Conservation (phyloP, 148 eudicot genomes). For the Pharnaceum exiguum region DNA sequence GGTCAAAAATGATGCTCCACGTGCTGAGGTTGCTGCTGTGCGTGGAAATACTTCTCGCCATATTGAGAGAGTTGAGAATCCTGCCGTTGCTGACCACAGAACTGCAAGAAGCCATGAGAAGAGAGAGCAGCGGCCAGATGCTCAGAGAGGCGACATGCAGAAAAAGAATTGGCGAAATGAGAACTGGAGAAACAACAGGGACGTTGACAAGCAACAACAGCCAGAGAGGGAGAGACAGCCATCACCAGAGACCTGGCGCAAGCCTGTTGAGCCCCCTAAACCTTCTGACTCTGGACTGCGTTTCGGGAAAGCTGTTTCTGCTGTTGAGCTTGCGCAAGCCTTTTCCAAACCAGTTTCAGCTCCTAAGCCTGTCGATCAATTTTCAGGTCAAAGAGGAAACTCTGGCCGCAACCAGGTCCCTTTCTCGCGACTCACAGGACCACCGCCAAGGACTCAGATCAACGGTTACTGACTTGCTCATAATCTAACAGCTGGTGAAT, state of each 20-base stretch:
- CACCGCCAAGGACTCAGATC: constrained; percentile 63
- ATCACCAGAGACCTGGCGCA: constrained; percentile 98
- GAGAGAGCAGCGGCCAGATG: constrained; percentile 44
- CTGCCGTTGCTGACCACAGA: constrained; percentile 41
- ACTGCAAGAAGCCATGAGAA: constrained; percentile 37
- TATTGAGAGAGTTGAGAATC: constrained; percentile 35
- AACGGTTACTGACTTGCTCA: constrained; percentile 56
- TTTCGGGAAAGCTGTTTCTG: constrained; percentile 79
- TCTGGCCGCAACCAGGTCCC: constrained; percentile 53
- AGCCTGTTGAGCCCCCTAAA: constrained; percentile 53
- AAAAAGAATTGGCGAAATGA: constrained; percentile 70
- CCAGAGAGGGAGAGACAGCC: constrained; percentile 62
- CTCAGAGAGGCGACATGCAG: constrained; percentile 47
- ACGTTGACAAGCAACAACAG: constrained; percentile 44
- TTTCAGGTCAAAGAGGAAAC: constrained; percentile 50
- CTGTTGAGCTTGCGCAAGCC: constrained; percentile 88
- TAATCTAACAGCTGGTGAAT: not conserved
- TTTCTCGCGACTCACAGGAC: constrained; percentile 64
- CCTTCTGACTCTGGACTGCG: constrained; percentile 38
- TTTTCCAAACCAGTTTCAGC: constrained; percentile 72
- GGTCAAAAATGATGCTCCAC: constrained; percentile 37
- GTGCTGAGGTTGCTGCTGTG: constrained; percentile 27
- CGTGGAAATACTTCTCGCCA: constrained; percentile 35
- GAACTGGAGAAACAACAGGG: constrained; percentile 49
- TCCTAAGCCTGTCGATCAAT: constrained; percentile 44